Evolutionary conservation across 441 rosid species (phyloP).

Genomic region (Euphorbia schlechtendalii): DNA sequence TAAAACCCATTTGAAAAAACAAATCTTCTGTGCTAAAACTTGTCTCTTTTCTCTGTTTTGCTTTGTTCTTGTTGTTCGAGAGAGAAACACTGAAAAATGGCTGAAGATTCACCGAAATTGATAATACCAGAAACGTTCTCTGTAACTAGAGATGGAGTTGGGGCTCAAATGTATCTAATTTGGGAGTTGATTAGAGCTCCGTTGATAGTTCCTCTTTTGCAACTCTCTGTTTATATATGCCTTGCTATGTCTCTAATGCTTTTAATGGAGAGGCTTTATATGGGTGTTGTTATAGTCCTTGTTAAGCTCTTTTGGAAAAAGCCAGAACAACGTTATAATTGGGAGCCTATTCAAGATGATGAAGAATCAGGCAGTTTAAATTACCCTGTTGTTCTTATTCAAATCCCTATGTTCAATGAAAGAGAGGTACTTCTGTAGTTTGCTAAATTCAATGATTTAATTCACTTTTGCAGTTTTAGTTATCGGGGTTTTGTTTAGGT

Average conservation of each 20-base stretch:
- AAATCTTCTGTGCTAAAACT: constrained; percentile 10
- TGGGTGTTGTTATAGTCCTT: constrained; percentile 84
- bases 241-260: constrained; percentile 82
- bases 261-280: constrained; percentile 70
- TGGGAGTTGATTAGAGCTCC: constrained; percentile 95
- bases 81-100: constrained; percentile 36
- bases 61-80: constrained; percentile 15
- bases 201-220: constrained; percentile 75
- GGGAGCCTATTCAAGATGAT: constrained; percentile 68
- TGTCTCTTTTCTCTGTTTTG: not conserved
- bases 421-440: too few relatives aligned
- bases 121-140: constrained; percentile 66
- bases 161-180: constrained; percentile 55
- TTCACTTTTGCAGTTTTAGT: not conserved
- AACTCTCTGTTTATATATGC: constrained; percentile 54
- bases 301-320: constrained; percentile 88
- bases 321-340: constrained; percentile 75
- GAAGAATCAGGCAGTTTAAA: constrained; percentile 59
- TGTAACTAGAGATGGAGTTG: constrained; percentile 57
- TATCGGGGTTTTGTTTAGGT: not conserved
- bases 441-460: not conserved
- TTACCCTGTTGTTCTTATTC: constrained; percentile 79
- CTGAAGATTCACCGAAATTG: constrained; percentile 44
- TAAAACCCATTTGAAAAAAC: constrained; percentile 12
- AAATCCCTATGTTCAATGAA: constrained; percentile 98